Evolutionary conservation across 345 rosid genomes (phyloP).

Genomic region (Stellera chamaejasme): DNA sequence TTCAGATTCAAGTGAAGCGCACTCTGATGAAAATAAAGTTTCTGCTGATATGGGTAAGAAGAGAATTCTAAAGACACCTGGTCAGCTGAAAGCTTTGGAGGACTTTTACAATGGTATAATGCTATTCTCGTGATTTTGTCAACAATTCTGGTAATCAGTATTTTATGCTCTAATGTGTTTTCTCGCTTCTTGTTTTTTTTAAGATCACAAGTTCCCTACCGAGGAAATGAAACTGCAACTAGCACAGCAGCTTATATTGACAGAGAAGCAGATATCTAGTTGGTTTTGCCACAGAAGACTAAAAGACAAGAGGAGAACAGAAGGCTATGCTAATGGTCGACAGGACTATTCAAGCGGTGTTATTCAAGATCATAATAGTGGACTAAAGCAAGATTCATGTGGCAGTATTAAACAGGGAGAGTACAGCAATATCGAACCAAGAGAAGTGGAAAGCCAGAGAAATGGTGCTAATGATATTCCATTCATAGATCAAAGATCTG

Average conservation of each 20-base stretch:
- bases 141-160: conserved; percentile 7
- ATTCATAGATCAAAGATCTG: conserved; percentile 28
- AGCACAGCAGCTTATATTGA: conserved; percentile 64
- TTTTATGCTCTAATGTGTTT: conserved; percentile 7
- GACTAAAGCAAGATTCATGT: conserved; percentile 82
- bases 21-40: conserved; percentile 49
- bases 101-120: conserved; percentile 62
- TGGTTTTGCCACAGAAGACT: conserved; percentile 99
- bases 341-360: conserved; percentile 79
- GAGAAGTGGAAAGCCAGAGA: conserved; percentile 84
- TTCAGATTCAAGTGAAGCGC: conserved; percentile 54
- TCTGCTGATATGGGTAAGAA: conserved; percentile 49
- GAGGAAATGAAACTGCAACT: conserved; percentile 76
- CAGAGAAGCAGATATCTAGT: conserved; percentile 91
- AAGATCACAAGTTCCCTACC: conserved; percentile 73
- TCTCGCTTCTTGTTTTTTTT: background rate
- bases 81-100: conserved; percentile 73
- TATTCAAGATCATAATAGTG: conserved; percentile 82
- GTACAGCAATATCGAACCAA: conserved; percentile 42
- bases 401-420: conserved; percentile 91
- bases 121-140: conserved; percentile 9
- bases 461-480: conserved; percentile 35
- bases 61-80: conserved; percentile 63
- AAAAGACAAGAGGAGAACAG: conserved; percentile 77
- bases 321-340: conserved; percentile 45